Base-by-base conservation (phyloP, 345 rosid genomes). In the Microcos paniculata region DNA sequence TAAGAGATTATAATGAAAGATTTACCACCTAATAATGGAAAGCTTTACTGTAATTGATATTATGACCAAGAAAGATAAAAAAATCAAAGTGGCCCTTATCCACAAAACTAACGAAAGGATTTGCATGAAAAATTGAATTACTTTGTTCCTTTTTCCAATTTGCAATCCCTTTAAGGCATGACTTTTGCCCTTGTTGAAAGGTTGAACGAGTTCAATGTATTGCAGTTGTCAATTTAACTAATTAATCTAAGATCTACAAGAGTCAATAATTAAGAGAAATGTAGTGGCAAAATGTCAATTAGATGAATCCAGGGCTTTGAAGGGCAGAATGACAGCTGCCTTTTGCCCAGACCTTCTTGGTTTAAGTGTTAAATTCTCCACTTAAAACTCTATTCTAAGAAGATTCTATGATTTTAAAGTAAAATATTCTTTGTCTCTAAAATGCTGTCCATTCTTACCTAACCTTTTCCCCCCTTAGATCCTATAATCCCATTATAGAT, bases 321-420 rank as follows among this genome's bases (percentile, higher is more conserved):
- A 13, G 8, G 6, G 8, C 16, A 38, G 9, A 24, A 64, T 23
- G 75, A 11, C 63, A 68, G 59, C 74, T 48, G 43, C 11, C 11
- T 6, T 35, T 42, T 5, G 11, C 9, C 45, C 9, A 5, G 45
- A 8, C 16, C 28, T 58, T 48, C 48, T 56, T 73, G 74, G 64
- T 73, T 59, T 3, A 30, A 74, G 58, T 33, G 70, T 76, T 1
- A 78, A 78, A 75, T 69, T 78, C 65, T 33, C 61, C 84, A 49
- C 73, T 33, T 72, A 12, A 19, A 21, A 43, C 48, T 45, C 67
- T 42, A 43, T 45, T 30, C 65, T 45, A 65, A 42, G 42, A 58
- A 15, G 38, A 78, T 52, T 64, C 14, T 43, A 31, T 24, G 38
- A 52, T n/a, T 38, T 30, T 30, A 16, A 33, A 61, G 49, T 42